Conservation (phyloP, 768 basidiomycete species). For the Russula earlei region DNA sequence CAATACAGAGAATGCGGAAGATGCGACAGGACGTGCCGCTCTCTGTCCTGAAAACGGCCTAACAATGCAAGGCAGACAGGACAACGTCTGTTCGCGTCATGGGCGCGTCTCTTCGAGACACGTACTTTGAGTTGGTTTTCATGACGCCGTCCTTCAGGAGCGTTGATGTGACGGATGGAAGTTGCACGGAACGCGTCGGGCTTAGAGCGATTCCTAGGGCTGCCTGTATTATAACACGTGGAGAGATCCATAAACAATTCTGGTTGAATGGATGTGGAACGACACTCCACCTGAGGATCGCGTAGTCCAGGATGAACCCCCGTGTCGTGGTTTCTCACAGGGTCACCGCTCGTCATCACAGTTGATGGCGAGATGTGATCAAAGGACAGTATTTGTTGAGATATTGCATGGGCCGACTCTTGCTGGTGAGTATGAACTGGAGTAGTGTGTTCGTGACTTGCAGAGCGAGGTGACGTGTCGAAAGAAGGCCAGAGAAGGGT, state of each 20-base stretch:
- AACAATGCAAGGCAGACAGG: background rate
- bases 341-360: background rate
- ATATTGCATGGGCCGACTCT: background rate
- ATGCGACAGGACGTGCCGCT: background rate
- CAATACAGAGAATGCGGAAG: slow-evolving; percentile 2
- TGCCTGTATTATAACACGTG: background rate
- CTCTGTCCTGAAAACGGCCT: background rate
- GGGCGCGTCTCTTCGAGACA: background rate
- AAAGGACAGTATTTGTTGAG: too few species aligned
- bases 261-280: too few species aligned
- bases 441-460: too few species aligned
- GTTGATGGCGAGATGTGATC: background rate
- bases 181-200: background rate
- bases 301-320: background rate
- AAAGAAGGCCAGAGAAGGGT: background rate
- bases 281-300: background rate
- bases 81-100: background rate
- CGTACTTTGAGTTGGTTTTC: background rate
- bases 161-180: too few species aligned
- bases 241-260: background rate
- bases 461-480: too few species aligned
- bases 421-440: background rate
- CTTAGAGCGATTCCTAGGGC: too few species aligned
- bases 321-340: too few species aligned
- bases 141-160: background rate